These are phyloP conservation scores for Hyphodiscus sp. DNA, from an alignment of 2,329 filamentous ascomycete species.

Conservation along the genomic window DNA sequence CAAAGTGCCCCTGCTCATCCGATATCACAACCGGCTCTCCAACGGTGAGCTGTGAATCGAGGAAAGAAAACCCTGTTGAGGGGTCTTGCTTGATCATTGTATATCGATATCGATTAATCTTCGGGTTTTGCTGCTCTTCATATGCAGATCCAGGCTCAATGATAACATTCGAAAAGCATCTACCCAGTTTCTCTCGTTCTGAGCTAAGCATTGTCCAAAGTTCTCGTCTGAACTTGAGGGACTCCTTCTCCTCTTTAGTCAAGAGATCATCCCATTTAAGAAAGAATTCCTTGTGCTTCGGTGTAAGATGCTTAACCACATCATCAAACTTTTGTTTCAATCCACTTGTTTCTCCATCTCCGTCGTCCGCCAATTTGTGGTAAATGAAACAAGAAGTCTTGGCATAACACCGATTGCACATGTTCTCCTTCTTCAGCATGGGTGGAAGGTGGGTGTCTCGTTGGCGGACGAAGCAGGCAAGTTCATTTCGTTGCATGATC, in stretches of 20 bases:
- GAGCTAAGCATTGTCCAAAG: slow-evolving; percentile 92
- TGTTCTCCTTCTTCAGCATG: slow-evolving; percentile 76
- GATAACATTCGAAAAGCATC: slow-evolving; percentile 84
- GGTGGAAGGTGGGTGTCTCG: slow-evolving; percentile 72
- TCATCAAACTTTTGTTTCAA: slow-evolving; percentile 78
- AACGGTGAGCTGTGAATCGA: slow-evolving; percentile 79
- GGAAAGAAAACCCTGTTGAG: slow-evolving; percentile 66
- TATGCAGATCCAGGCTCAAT: slow-evolving; percentile 71
- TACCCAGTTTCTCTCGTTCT: slow-evolving; percentile 79
- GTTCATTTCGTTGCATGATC: slow-evolving; percentile 89
- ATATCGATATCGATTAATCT: slow-evolving; percentile 90
- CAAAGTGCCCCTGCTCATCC: slow-evolving; percentile 91
- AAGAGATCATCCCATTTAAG: slow-evolving; percentile 89
- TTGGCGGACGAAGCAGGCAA: slow-evolving; percentile 80
- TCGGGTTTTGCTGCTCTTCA: slow-evolving; percentile 63
- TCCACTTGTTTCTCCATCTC: slow-evolving; percentile 73
- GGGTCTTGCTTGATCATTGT: slow-evolving; percentile 68
- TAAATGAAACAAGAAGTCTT: slow-evolving; percentile 89
- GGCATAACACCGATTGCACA: slow-evolving; percentile 84
- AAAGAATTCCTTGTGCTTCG: slow-evolving; percentile 75
- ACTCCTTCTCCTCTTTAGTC: slow-evolving; percentile 89
- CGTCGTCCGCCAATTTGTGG: slow-evolving; percentile 82
- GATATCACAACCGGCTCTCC: slow-evolving; percentile 96
- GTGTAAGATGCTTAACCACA: slow-evolving; percentile 68
- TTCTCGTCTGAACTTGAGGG: slow-evolving; percentile 79